A percentile compares a stretch with the other conserved stretches of the same genome.
phyloP scores from a whole-genome alignment of 768 basidiomycete species.

The Pilatotrama ljubarskyi region DNA sequence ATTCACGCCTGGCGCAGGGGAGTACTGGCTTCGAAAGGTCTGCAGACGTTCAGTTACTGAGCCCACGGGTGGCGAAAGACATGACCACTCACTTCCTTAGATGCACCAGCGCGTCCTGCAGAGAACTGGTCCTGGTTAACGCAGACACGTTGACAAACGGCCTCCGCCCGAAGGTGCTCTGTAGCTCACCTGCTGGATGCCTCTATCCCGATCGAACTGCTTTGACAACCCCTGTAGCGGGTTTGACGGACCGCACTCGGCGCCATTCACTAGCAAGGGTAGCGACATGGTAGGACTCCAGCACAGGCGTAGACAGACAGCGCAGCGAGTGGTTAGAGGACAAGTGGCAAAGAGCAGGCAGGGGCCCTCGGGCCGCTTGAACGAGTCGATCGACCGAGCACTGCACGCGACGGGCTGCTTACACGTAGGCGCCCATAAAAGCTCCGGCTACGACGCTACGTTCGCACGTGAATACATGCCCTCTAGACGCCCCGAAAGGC shows the following conservation, averaged over 20 bases:
- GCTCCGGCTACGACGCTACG: not conserved
- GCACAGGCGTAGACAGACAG: not conserved
- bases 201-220: conserved; percentile 76
- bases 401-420: not conserved
- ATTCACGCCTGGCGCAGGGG: conserved; percentile 43
- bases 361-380: not conserved
- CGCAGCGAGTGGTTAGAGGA: not conserved
- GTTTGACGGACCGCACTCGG: conserved; percentile 87
- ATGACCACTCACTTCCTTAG: conserved; percentile 53
- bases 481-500: too few species aligned
- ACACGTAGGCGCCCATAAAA: conserved; percentile 8
- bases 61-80: conserved; percentile 5
- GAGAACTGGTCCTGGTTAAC: conserved; percentile 70
- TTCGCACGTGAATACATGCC: conserved; percentile 1
- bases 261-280: conserved; percentile 71
- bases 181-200: conserved; percentile 65
- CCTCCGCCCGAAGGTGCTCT: too few species aligned
- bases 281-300: conserved; percentile 58
- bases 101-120: conserved; percentile 57
- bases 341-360: not conserved
- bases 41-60: conserved; percentile 28
- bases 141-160: too few species aligned
- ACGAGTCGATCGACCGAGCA: not conserved
- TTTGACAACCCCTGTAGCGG: conserved; percentile 80
- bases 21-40: conserved; percentile 61